A percentile compares a stretch with the other conserved stretches of the same genome.
phyloP scores from a whole-genome alignment of 2,329 filamentous ascomycete species.

The Aspergillus ruber region DNA sequence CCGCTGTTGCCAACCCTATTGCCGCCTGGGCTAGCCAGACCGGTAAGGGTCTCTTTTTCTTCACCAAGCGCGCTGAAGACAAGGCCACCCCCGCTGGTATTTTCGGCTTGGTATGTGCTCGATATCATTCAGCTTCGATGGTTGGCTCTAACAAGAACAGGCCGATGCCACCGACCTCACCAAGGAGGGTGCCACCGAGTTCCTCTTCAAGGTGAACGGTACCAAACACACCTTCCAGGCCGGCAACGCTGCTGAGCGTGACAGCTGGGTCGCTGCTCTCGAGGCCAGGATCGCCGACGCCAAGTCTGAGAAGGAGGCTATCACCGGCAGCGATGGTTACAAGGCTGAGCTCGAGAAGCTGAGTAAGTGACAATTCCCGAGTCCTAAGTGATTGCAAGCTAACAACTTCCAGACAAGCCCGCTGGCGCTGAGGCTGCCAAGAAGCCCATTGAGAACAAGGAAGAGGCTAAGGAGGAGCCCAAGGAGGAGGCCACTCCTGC shows the following conservation, averaged over 20 bases:
- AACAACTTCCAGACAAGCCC: conserved; percentile 28
- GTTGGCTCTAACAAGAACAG: conserved; percentile 37
- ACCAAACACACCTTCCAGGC: conserved; percentile 96
- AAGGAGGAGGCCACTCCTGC: conserved; percentile 28
- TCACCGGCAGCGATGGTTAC: conserved; percentile 77
- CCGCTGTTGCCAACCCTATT: conserved; percentile 67
- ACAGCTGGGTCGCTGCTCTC: conserved; percentile 83
- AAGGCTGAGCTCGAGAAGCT: conserved; percentile 74
- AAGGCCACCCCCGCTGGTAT: conserved; percentile 75
- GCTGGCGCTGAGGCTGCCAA: conserved; percentile 18
- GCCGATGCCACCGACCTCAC: conserved; percentile 64
- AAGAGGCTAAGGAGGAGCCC: conserved; percentile 7
- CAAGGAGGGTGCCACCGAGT: conserved; percentile 71
- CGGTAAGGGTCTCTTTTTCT: conserved; percentile 90
- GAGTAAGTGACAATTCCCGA: conserved; percentile 39
- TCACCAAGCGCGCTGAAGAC: conserved; percentile 74
- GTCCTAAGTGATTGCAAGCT: conserved; percentile 2
- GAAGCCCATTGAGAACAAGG: conserved; percentile 18
- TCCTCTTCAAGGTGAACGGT: conserved; percentile 75
- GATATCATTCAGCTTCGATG: not conserved
- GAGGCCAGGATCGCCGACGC: conserved; percentile 79
- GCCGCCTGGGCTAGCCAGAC: conserved; percentile 88
- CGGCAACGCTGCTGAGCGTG: conserved; percentile 64
- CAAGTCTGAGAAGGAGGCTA: conserved; percentile 67
- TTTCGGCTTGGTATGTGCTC: conserved; percentile 68